A percentile compares a stretch with the other conserved stretches of the same genome.
Conservation (phyloP, 2,329 filamentous ascomycete species). For the Xylariaceae sp. region DNA sequence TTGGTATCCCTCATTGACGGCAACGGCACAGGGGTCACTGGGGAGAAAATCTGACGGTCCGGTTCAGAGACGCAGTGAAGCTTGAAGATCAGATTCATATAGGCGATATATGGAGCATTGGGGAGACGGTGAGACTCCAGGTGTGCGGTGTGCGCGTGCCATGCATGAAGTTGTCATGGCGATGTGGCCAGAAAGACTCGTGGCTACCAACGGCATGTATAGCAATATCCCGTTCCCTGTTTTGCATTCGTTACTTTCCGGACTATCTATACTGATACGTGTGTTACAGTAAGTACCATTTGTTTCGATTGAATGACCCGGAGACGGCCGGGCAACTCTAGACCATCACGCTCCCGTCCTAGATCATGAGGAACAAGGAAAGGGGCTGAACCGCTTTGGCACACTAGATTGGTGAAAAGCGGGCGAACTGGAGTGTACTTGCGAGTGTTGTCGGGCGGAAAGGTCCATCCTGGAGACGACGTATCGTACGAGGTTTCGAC, state of each 20-base stretch:
- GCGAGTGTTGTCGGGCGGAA: slow-evolving; percentile 18
- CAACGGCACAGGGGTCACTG: slow-evolving; percentile 11
- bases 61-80: slow-evolving; percentile 9
- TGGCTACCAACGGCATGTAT: slow-evolving; percentile 15
- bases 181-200: slow-evolving; percentile 22
- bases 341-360: too few species aligned
- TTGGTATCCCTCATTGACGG: too few species aligned
- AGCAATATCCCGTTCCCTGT: too few species aligned
- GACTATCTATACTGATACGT: too few species aligned
- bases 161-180: slow-evolving; percentile 23
- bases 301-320: too few species aligned
- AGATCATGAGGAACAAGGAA: too few species aligned
- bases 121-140: slow-evolving; percentile 18
- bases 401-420: slow-evolving; percentile 12
- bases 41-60: slow-evolving; percentile 23
- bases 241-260: too few species aligned
- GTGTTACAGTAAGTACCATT: too few species aligned
- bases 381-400: too few species aligned
- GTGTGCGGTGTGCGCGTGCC: slow-evolving; percentile 22
- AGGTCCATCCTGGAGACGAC: slow-evolving; percentile 19
- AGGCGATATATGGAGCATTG: slow-evolving; percentile 23
- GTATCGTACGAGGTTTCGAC: slow-evolving; percentile 14
- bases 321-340: too few species aligned
- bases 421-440: slow-evolving; percentile 21
- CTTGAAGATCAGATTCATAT: slow-evolving; percentile 21